Evolutionary conservation across 179 eudicot species (phyloP).

Genomic region (Pouteria campechiana): DNA sequence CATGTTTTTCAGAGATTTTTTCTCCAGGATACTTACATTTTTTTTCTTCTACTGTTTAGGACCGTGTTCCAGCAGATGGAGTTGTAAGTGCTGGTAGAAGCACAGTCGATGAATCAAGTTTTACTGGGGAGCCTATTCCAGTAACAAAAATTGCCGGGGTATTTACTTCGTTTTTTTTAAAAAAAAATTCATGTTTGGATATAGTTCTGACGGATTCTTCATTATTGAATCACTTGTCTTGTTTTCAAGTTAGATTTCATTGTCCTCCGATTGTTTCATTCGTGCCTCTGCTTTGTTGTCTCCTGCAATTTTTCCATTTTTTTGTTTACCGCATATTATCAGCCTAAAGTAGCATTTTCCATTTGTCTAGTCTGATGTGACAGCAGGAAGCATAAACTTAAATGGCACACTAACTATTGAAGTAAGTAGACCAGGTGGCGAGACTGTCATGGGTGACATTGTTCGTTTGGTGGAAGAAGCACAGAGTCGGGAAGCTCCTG

Average conservation of each 20-base stretch:
- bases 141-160: constrained; percentile 97
- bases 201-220: too few species aligned
- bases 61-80: constrained; percentile 98
- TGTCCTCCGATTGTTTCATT: too few species aligned
- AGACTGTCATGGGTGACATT: constrained; percentile 89
- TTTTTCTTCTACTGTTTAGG: constrained; percentile 35
- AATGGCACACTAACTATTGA: constrained; percentile 89
- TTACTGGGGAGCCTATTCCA: constrained; percentile 96
- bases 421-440: constrained; percentile 91
- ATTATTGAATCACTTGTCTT: too few species aligned
- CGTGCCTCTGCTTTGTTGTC: too few species aligned
- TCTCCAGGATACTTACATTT: too few species aligned
- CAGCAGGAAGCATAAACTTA: constrained; percentile 96
- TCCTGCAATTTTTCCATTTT: too few species aligned
- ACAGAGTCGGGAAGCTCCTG: constrained; percentile 97
- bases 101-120: constrained; percentile 96
- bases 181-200: too few species aligned
- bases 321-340: too few species aligned
- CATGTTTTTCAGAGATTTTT: too few species aligned
- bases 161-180: too few species aligned
- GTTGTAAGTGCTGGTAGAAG: constrained; percentile 90
- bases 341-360: neutral
- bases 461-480: constrained; percentile 98
- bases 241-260: too few species aligned
- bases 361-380: constrained; percentile 61